Evolutionary conservation across 352 stramenopile genomes (phyloP), one percentile per base, ranked within the genome.

Genomic region (Pythium pyrilobum): DNA sequence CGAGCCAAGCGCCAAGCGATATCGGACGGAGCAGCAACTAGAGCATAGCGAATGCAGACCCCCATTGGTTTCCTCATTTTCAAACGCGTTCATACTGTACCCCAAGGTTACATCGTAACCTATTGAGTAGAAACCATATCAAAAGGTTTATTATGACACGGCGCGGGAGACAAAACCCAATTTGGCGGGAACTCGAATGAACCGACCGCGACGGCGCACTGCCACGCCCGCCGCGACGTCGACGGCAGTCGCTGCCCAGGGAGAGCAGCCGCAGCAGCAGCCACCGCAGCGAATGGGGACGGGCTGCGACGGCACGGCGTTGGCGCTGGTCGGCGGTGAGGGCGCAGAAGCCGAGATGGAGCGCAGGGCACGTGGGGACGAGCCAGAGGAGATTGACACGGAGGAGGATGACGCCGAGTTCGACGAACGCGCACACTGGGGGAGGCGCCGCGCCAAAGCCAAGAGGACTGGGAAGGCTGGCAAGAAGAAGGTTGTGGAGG

Each of bases 401-500:
- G 80, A 90, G 40, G 71, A 70, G 31, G 80, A 90, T 53, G 80
- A 90, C 58, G 62, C 45, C 25, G 80, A 90, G 59, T 88, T 90
- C 40, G 80, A 89, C 23, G 76, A 89, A 37, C 57, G 69, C 15
- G 74, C 76, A 34, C 77, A 88, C 21, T 90, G 77, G 80, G 61
- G 67, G 3, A 58, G 77, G 12, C 64, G 71, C n/a, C 59, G 62
- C n/a, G 38, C 49, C 2, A 45, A 64, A 29, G 72, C 68, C 25
- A 83, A 79, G 48, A 62, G 65, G 13, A 62, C 52, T 47, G 16
- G 13, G 32, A 41, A 33, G 34, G 12, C 12, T 6, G 8, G 16
- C 1, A 52, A 47, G 48, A 63, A 60, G 32, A 66, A 40, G 57
- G 62, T 29, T 48, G 25, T 49, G 12, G 50, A 20, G 12, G 33